phyloP scores from a whole-genome alignment of 345 rosid genomes.

The Brassica incana region DNA sequence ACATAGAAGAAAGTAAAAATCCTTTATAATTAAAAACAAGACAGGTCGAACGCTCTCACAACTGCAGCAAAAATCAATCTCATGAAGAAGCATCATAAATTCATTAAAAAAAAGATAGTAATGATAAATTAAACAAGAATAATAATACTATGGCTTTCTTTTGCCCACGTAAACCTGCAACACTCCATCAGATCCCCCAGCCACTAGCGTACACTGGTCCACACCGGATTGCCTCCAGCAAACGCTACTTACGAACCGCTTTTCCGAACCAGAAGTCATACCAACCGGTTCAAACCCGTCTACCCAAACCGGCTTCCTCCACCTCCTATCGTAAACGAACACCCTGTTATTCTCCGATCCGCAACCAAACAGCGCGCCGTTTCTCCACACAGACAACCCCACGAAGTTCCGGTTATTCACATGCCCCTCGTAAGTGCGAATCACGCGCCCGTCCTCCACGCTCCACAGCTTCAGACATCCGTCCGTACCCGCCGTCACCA shows the following conservation, averaged over 20 bases:
- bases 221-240: slow-evolving; percentile 77
- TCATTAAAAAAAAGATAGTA: background rate
- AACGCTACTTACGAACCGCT: slow-evolving; percentile 74
- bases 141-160: slow-evolving; percentile 44
- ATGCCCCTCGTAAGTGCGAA: slow-evolving; percentile 76
- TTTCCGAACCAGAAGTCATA: slow-evolving; percentile 14
- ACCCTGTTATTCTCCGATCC: slow-evolving; percentile 85
- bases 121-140: slow-evolving; percentile 12
- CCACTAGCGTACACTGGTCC: slow-evolving; percentile 65
- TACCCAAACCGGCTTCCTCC: slow-evolving; percentile 83
- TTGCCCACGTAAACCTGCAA: slow-evolving; percentile 66
- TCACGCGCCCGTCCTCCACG: slow-evolving; percentile 30
- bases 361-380: slow-evolving; percentile 72
- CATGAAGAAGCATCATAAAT: slow-evolving; percentile 15
- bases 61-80: slow-evolving; percentile 27
- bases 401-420: slow-evolving; percentile 72
- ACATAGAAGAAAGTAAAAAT: background rate
- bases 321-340: slow-evolving; percentile 75
- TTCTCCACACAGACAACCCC: slow-evolving; percentile 79
- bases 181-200: slow-evolving; percentile 86
- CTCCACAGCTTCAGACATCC: slow-evolving; percentile 79
- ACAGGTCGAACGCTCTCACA: slow-evolving; percentile 20
- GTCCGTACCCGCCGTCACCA: slow-evolving; percentile 67
- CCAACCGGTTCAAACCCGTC: slow-evolving; percentile 55
- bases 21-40: background rate